Conservation (phyloP, 495 filamentous ascomycete genomes). For the Alectoria sarmentosa region DNA sequence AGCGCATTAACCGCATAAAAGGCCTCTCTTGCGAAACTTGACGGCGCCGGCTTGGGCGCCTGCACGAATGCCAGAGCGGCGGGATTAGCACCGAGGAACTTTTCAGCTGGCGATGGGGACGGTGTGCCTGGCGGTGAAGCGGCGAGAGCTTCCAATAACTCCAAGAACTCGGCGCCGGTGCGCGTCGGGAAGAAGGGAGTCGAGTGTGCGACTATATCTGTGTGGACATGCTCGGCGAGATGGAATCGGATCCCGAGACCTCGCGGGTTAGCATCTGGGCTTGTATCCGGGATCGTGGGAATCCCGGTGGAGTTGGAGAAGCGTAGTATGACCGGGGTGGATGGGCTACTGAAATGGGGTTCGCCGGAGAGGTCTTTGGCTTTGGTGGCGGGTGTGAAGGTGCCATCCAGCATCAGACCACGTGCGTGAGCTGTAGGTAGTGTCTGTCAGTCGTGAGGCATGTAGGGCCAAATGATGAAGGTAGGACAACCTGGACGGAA, state of each 20-base stretch:
- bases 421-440: slow-evolving; percentile 42
- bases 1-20: slow-evolving; percentile 46
- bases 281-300: slow-evolving; percentile 44
- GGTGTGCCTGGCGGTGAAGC: slow-evolving; percentile 14
- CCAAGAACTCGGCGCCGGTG: slow-evolving; percentile 43
- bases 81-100: slow-evolving; percentile 39
- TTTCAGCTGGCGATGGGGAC: slow-evolving; percentile 27
- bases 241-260: slow-evolving; percentile 46
- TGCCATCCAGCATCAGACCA: slow-evolving; percentile 42
- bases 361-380: slow-evolving; percentile 41
- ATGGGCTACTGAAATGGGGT: slow-evolving; percentile 41
- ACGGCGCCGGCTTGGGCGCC: slow-evolving; percentile 41
- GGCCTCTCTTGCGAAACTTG: slow-evolving; percentile 37
- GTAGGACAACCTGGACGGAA: slow-evolving; percentile 38
- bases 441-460: background rate
- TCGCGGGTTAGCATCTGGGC: slow-evolving; percentile 41
- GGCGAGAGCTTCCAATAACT: slow-evolving; percentile 36
- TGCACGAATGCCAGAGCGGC: slow-evolving; percentile 39
- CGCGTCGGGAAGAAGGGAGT: slow-evolving; percentile 42
- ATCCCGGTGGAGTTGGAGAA: slow-evolving; percentile 49
- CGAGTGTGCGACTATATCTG: slow-evolving; percentile 48
- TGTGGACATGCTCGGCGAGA: slow-evolving; percentile 42
- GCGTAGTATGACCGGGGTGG: slow-evolving; percentile 42
- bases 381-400: slow-evolving; percentile 40
- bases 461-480: background rate